Percentiles rank a stretch among this genome's conserved stretches.
Evolutionary conservation across 2,329 filamentous ascomycete species (phyloP).

Genomic region (Cladophialophora carrionii): DNA sequence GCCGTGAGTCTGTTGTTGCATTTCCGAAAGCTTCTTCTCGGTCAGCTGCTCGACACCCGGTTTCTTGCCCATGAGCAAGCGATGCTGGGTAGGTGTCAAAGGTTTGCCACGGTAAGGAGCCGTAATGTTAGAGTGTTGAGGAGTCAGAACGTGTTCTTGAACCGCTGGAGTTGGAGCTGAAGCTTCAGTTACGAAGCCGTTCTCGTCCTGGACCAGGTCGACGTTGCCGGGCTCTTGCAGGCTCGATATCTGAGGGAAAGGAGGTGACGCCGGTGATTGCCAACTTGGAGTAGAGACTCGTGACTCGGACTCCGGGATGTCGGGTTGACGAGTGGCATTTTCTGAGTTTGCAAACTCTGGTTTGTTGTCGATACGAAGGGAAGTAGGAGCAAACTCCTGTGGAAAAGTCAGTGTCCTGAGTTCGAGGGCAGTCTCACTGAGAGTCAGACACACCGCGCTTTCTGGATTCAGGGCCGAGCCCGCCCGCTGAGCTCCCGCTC

Average conservation of each 20-base stretch:
- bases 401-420: slow-evolving; percentile 3
- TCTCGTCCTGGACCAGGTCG: slow-evolving; percentile 6
- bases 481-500: neutral
- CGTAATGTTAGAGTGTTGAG: slow-evolving; percentile 2
- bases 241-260: neutral
- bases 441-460: neutral
- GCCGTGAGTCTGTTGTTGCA: slow-evolving; percentile 10
- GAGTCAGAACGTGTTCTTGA: neutral
- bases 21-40: neutral
- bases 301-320: neutral
- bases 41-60: slow-evolving; percentile 7
- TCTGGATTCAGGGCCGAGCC: slow-evolving; percentile 1
- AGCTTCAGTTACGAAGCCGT: neutral
- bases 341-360: neutral
- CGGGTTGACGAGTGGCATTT: neutral
- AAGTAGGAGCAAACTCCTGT: slow-evolving; percentile 1
- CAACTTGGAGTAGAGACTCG: neutral
- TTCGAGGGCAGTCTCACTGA: neutral
- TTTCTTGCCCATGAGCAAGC: slow-evolving; percentile 14
- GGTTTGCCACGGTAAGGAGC: neutral
- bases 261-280: neutral
- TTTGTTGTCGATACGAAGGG: neutral
- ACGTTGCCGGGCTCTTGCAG: neutral
- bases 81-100: slow-evolving; percentile 25
- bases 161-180: neutral